A percentile compares a stretch with the other conserved stretches of the same genome.
Evolutionary conservation across 2,329 filamentous ascomycete species (phyloP).

Genomic region (Colletotrichum cordylinicola): DNA sequence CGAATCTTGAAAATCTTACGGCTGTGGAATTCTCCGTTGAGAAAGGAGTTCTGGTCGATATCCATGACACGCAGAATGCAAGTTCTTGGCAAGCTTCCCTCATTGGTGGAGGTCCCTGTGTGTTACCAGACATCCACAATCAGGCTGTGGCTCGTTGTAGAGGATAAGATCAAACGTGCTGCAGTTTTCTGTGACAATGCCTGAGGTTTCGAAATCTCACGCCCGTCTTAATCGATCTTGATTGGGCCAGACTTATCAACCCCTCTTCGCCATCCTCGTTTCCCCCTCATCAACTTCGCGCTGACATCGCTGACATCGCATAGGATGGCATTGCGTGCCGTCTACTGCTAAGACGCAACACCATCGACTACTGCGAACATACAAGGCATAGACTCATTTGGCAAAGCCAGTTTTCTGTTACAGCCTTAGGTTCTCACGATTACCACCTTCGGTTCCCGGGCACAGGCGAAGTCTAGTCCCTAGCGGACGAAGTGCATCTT

Average conservation of each 20-base stretch:
- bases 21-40: fast-evolving
- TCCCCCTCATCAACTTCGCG: background rate
- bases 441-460: too few species aligned
- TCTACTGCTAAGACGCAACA: fast-evolving
- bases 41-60: fast-evolving
- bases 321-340: fast-evolving
- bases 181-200: background rate
- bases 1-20: too few species aligned
- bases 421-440: fast-evolving
- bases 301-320: fast-evolving
- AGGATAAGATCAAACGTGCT: background rate
- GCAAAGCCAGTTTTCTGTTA: fast-evolving
- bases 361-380: fast-evolving
- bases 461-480: too few species aligned
- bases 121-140: background rate
- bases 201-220: background rate
- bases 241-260: background rate
- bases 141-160: background rate
- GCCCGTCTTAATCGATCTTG: background rate
- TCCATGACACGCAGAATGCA: background rate
- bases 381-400: fast-evolving
- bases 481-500: background rate
- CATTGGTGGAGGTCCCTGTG: background rate
- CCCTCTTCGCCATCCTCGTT: background rate
- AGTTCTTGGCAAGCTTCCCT: background rate